Base-by-base conservation (phyloP, 140 eudicot genomes). In the Erigeron philadelphicus region DNA sequence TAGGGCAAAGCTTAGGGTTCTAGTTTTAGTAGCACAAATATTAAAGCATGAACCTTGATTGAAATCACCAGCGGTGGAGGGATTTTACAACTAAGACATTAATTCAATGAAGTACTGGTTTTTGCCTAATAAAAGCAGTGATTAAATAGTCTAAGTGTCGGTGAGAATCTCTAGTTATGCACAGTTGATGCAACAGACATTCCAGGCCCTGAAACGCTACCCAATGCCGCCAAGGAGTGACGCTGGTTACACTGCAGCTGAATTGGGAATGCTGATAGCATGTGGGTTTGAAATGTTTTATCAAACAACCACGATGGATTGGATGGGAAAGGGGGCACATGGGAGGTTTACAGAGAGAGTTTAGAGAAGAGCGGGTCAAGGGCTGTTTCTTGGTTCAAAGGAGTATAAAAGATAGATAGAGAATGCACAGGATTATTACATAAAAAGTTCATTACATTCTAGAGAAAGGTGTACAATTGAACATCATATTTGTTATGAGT, bases 201-300 rank as follows among this genome's bases (percentile, higher is more conserved):
- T 86, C 85, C 95, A 83, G 85, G 88, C 98, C n/a, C 98, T 96
- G 0, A 83, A 82, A 75, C 66, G 95, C 41, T 92, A 86, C 53
- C 93, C 98, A 0, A 84, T 92, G 95, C 93, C 88, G 1, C 68
- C 76, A 16, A 83, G 87, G 85, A 75, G 81, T 68, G 89, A 84
- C 70, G 63, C 70, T 59, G 87, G 71, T 15, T 88, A 86, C 73
- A 8, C 31, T 77, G 90, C 85, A 75, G 98, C 98, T 1, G 98
- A 92, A 38, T 74, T 92, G 65, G 96, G 96, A 47, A 92, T 92
- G 98, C 88, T 88, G 88, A 88, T 92, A 25, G 84, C 95, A 4
- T 92, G 98, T 56, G 98, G 98, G 71, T 79, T 92, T 70, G 98
- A 92, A 74, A 92, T 92, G 98, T 76, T 92, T 80, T 92, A 92